Evolutionary conservation across 192 early-diverging fungal species (phyloP).

Genomic region (Backusella macrospora): DNA sequence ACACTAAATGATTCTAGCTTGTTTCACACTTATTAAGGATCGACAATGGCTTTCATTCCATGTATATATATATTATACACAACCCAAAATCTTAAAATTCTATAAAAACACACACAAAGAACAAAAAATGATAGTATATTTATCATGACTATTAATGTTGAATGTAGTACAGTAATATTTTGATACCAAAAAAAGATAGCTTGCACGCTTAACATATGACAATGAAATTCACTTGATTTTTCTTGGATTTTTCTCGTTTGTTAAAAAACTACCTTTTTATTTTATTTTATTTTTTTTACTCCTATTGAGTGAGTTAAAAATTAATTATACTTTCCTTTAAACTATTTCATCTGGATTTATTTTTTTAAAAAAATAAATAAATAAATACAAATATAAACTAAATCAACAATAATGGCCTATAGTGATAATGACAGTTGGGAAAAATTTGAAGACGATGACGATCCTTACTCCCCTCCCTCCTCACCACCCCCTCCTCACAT

Average conservation of each 20-base stretch:
- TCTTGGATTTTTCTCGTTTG: neutral
- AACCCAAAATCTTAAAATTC: neutral
- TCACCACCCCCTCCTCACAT: constrained; percentile 4
- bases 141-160: neutral
- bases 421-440: constrained; percentile 2
- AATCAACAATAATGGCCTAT: neutral
- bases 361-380: too few species aligned
- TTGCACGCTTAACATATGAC: neutral
- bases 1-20: neutral
- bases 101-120: neutral
- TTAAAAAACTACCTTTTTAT: too few species aligned
- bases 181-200: neutral
- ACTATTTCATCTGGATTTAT: too few species aligned
- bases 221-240: constrained; percentile 7
- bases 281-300: neutral
- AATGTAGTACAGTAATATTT: neutral
- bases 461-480: constrained; percentile 15
- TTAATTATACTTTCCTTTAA: constrained; percentile 3
- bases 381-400: neutral
- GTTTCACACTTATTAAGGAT: neutral
- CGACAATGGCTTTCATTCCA: neutral
- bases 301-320: neutral
- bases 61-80: neutral
- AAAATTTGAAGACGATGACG: constrained; percentile 8
- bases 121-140: neutral